Base-by-base conservation (phyloP, 208 protist species). In the Spongospora subterranea region DNA sequence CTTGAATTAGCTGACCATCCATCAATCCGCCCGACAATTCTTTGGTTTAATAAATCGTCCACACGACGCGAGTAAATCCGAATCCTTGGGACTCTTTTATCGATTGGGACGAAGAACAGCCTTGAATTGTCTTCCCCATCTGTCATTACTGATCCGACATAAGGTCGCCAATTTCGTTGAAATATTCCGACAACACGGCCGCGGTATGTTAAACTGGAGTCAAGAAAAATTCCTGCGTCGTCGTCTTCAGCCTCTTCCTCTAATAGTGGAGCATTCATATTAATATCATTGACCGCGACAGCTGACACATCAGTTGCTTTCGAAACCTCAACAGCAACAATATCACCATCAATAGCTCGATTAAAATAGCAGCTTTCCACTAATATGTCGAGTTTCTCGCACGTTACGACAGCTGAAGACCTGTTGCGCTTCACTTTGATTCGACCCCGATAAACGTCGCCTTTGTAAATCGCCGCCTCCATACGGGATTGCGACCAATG, bases 11-110 rank as follows among this genome's bases (percentile, higher is more conserved):
- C 11, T 13, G 43, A 71, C 94, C 94, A 95, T 6, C 32, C 40
- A 43, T 93, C 93, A 29, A 95, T 35, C 32, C 45, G 29, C 35
- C 93, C 91, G 0, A 94, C 32, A 35, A 94, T 6, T 41, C 92
- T 35, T 50, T 94, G 39, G 35, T 65, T 82, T 17, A 89, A n/a
- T 0, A 94, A 66, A 0, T 45, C 0, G 0, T 90, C 41, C 32
- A 93, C 77, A 54, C 90, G 89, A 0, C 64, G 40, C 0, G 89
- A 64, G 0, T 53, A 54, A 0, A 92, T 90, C 20, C 53, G n/a
- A n/a, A 92, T 92, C n/a, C 77, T 46, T 17, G 91, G 91, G 45
- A 92, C 35, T 29, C 38, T n/a, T 0, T 35, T 11, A 0, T 92
- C 40, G 39, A 46, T 82, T 39, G 91, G 91, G 50, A 92, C 65